Evolutionary conservation across 768 basidiomycete genomes (phyloP).

Genomic region (Paxillus ammoniavirescens): DNA sequence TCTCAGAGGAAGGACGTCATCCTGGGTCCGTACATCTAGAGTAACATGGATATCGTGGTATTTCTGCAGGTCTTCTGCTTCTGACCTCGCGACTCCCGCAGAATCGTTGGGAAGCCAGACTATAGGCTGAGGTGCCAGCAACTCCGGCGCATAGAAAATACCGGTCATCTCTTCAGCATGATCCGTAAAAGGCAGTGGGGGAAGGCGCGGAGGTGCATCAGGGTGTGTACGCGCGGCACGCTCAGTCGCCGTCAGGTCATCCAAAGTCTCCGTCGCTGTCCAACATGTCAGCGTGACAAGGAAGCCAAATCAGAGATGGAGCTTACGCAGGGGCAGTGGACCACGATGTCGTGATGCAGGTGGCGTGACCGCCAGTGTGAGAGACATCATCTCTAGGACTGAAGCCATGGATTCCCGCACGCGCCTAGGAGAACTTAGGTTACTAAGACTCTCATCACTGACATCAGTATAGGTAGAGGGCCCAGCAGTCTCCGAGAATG

Average conservation of each 20-base stretch:
- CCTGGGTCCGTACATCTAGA: slow-evolving; percentile 58
- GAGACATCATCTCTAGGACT: slow-evolving; percentile 82
- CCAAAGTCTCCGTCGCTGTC: slow-evolving; percentile 71
- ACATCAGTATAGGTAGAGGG: slow-evolving; percentile 34
- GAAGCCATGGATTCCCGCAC: slow-evolving; percentile 74
- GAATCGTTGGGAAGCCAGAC: slow-evolving; percentile 86
- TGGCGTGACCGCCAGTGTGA: slow-evolving; percentile 73
- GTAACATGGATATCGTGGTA: slow-evolving; percentile 72
- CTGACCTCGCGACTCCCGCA: slow-evolving; percentile 69
- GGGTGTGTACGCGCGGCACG: slow-evolving; percentile 75
- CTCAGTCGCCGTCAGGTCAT: slow-evolving; percentile 78
- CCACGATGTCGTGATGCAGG: slow-evolving; percentile 53
- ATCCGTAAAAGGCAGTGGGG: slow-evolving; percentile 66
- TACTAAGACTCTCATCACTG: slow-evolving; percentile 52
- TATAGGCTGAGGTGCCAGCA: slow-evolving; percentile 73
- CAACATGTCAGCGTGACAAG: slow-evolving; percentile 3
- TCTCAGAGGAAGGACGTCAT: slow-evolving; percentile 46
- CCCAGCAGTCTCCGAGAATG: slow-evolving; percentile 47
- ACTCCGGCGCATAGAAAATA: slow-evolving; percentile 79
- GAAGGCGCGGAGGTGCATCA: slow-evolving; percentile 71
- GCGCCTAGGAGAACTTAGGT: slow-evolving; percentile 40
- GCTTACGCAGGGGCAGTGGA: slow-evolving; percentile 65
- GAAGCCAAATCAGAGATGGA: background rate
- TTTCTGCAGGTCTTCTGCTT: slow-evolving; percentile 72
- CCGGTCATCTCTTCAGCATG: slow-evolving; percentile 77